Percentiles rank a stretch among this genome's conserved stretches.
Conservation (phyloP, 169 alveolate species). For the Plasmodium billcollinsi region DNA sequence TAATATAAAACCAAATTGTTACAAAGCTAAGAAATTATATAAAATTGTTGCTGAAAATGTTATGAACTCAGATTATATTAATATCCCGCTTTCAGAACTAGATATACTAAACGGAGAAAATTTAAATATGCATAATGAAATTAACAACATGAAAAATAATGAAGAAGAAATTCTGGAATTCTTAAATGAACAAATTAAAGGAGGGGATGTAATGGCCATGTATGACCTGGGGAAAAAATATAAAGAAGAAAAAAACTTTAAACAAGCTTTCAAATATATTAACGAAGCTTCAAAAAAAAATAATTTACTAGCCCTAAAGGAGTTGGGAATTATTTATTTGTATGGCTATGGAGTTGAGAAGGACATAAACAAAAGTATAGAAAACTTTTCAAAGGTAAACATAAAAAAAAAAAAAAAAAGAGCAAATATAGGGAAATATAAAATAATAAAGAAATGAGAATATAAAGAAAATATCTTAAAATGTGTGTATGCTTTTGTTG, state of each 20-base stretch:
- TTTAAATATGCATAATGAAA: conserved; percentile 68
- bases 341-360: conserved; percentile 62
- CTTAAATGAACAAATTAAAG: conserved; percentile 69
- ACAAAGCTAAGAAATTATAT: conserved; percentile 52
- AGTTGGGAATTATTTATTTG: conserved; percentile 59
- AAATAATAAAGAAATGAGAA: too few species aligned
- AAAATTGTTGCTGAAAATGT: conserved; percentile 59
- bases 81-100: conserved; percentile 62
- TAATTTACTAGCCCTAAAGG: conserved; percentile 63
- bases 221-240: conserved; percentile 74
- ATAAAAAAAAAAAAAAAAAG: neutral
- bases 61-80: conserved; percentile 70
- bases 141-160: conserved; percentile 51
- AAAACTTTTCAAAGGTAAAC: conserved; percentile 50
- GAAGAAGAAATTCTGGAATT: conserved; percentile 74
- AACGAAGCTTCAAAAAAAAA: conserved; percentile 75
- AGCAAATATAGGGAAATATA: too few species aligned
- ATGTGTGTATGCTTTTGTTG: too few species aligned
- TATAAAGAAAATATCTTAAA: too few species aligned
- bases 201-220: conserved; percentile 77
- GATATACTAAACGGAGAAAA: conserved; percentile 48
- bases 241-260: conserved; percentile 72
- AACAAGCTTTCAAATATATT: conserved; percentile 54
- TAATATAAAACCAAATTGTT: conserved; percentile 28
- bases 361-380: conserved; percentile 51